These are phyloP conservation scores for Dioscorea cayenensis DNA, from an alignment of 116 monocot species.

Conservation along the genomic window DNA sequence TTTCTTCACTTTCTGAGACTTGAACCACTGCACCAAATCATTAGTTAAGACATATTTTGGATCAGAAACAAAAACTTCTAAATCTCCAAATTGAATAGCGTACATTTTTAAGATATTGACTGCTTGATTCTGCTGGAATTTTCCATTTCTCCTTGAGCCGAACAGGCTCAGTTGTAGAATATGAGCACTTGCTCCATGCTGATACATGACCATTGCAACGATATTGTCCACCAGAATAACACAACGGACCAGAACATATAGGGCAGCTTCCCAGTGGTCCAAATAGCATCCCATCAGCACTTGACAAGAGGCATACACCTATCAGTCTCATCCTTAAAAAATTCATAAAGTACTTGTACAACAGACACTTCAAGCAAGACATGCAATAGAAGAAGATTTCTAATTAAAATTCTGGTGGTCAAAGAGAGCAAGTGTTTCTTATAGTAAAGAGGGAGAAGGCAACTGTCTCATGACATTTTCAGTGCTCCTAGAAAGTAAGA, in stretches of 20 bases:
- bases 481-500: too few species aligned
- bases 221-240: slow-evolving; percentile 63
- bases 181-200: slow-evolving; percentile 95
- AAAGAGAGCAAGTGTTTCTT: too few species aligned
- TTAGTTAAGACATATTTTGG: background rate
- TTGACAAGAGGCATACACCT: slow-evolving; percentile 17
- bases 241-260: slow-evolving; percentile 70
- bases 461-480: too few species aligned
- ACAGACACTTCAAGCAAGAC: too few species aligned
- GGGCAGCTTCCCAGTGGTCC: slow-evolving; percentile 76
- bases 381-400: too few species aligned
- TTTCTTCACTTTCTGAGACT: slow-evolving; percentile 72
- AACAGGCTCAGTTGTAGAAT: slow-evolving; percentile 53
- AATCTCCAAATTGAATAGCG: background rate
- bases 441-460: too few species aligned
- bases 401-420: too few species aligned
- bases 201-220: slow-evolving; percentile 81
- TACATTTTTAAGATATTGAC: slow-evolving; percentile 73
- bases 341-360: too few species aligned
- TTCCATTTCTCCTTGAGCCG: slow-evolving; percentile 80
- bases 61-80: background rate
- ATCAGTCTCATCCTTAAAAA: background rate
- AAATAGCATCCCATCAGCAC: slow-evolving; percentile 98
- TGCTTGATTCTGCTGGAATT: slow-evolving; percentile 61
- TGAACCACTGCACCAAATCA: slow-evolving; percentile 80